A percentile compares a stretch with the other conserved stretches of the same genome.
These are phyloP conservation scores for Leccinum disarticulatum DNA, from an alignment of 768 basidiomycete species.

Conservation along the genomic window DNA sequence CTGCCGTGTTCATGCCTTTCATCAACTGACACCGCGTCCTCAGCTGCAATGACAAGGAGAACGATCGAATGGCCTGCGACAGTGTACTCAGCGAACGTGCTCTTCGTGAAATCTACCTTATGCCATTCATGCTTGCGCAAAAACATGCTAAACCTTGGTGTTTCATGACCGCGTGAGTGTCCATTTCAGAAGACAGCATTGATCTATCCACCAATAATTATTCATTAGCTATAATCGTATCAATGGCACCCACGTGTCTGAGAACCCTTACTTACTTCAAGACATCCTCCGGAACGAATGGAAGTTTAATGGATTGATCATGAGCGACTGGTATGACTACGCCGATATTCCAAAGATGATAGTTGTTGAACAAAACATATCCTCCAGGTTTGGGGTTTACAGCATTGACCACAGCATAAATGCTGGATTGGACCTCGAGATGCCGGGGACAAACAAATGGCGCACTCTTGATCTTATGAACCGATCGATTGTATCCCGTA, in stretches of 20 bases:
- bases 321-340: slow-evolving; percentile 73
- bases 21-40: background rate
- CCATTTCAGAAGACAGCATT: background rate
- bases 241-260: slow-evolving; percentile 71
- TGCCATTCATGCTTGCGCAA: slow-evolving; percentile 61
- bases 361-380: background rate
- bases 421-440: slow-evolving; percentile 79
- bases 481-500: slow-evolving; percentile 57
- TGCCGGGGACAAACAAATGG: slow-evolving; percentile 80
- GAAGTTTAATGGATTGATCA: slow-evolving; percentile 69
- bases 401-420: slow-evolving; percentile 63
- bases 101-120: slow-evolving; percentile 58
- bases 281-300: slow-evolving; percentile 72
- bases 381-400: slow-evolving; percentile 67
- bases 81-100: slow-evolving; percentile 49
- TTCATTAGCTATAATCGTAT: slow-evolving; percentile 63
- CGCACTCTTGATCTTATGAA: slow-evolving; percentile 66
- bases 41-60: slow-evolving; percentile 80
- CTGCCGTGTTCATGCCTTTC: background rate
- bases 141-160: slow-evolving; percentile 54
- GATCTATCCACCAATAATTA: background rate
- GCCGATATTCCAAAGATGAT: background rate
- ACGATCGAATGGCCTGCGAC: slow-evolving; percentile 66
- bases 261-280: slow-evolving; percentile 57
- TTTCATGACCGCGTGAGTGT: slow-evolving; percentile 61